A percentile compares a stretch with the other conserved stretches of the same genome.
Evolutionary conservation across 371 early-diverging fungal species (phyloP).

Genomic region (Mucor circinelloides): DNA sequence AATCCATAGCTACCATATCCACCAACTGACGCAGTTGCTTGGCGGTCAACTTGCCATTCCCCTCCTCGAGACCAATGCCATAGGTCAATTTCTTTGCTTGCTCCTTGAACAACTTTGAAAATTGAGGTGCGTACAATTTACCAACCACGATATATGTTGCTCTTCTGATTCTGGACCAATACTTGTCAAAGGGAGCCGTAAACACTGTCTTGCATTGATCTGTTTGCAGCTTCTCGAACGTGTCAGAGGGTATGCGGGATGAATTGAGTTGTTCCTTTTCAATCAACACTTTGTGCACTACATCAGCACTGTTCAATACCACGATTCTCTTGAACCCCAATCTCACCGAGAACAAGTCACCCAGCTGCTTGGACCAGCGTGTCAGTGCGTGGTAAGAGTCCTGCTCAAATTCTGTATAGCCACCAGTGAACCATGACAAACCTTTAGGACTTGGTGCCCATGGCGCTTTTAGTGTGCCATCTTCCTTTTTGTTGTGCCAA

Average conservation of each 20-base stretch:
- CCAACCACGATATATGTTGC: constrained; percentile 28
- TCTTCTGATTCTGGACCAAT: constrained; percentile 44
- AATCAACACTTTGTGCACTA: constrained; percentile 33
- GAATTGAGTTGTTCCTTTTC: constrained; percentile 46
- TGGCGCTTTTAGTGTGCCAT: constrained; percentile 39
- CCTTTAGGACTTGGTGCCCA: constrained; percentile 39
- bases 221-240: constrained; percentile 34
- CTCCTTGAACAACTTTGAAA: constrained; percentile 11
- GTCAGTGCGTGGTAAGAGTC: constrained; percentile 31
- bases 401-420: constrained; percentile 19
- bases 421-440: constrained; percentile 32
- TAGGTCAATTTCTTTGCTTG: constrained; percentile 23
- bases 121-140: background rate
- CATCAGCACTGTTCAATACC: constrained; percentile 33
- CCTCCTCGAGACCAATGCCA: constrained; percentile 7
- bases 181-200: constrained; percentile 31
- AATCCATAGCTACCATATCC: constrained; percentile 37
- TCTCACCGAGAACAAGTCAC: constrained; percentile 32
- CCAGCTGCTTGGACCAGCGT: constrained; percentile 31
- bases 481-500: constrained; percentile 38
- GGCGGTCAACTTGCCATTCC: constrained; percentile 18
- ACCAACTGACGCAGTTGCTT: constrained; percentile 31
- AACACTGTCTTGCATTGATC: constrained; percentile 43
- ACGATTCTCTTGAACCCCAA: constrained; percentile 38
- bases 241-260: constrained; percentile 20